Evolutionary conservation across 129 eudicot species (phyloP).

Genomic region (Artemisia annua): DNA sequence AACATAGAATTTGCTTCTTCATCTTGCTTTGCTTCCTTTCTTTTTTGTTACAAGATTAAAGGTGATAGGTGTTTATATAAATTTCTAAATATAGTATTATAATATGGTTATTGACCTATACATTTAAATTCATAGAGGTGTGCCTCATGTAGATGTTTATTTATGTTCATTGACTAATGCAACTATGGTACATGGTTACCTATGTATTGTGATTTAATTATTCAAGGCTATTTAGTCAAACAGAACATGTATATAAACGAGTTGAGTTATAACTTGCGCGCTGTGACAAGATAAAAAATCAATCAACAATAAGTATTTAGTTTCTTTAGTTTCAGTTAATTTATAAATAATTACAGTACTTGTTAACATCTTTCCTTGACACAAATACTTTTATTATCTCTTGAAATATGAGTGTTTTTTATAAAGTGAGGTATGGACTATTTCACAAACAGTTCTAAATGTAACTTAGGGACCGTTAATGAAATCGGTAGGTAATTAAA

Average conservation of each 20-base stretch:
- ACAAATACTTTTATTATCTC: no score
- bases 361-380: no score
- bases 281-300: no score
- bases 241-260: constrained; percentile 1
- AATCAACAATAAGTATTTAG: no score
- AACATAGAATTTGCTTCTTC: constrained; percentile 35
- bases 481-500: no score
- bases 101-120: background rate
- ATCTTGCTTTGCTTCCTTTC: constrained; percentile 10
- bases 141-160: background rate
- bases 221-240: constrained; percentile 10
- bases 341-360: no score
- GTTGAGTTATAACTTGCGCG: no score
- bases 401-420: no score
- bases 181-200: constrained; percentile 2
- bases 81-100: background rate
- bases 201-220: constrained; percentile 1
- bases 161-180: background rate
- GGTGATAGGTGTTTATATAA: constrained; percentile 11
- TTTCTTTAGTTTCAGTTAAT: no score
- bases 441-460: no score
- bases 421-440: no score
- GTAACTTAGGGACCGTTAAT: no score
- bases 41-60: constrained; percentile 15
- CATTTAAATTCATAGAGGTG: background rate